Conservation (phyloP, 768 basidiomycete species). For the Tylopilus rubrobrunneus region DNA sequence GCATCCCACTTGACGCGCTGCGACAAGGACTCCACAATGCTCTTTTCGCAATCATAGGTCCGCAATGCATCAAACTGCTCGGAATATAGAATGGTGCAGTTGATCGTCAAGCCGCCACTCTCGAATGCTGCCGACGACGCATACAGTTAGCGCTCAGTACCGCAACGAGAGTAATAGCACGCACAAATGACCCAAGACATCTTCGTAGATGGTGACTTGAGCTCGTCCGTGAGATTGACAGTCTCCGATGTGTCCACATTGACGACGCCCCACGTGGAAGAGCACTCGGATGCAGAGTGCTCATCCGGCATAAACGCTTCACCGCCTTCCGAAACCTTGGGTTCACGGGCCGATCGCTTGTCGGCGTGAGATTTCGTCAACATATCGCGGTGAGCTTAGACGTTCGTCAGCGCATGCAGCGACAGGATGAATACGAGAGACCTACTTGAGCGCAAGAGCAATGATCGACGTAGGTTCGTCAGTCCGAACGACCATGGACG, state of each 20-base stretch:
- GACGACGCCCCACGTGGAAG: constrained; percentile 91
- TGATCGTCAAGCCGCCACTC: constrained; percentile 85
- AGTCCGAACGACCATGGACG: constrained; percentile 90
- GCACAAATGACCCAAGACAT: constrained; percentile 79
- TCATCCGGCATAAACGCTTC: constrained; percentile 96
- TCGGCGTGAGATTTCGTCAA: constrained; percentile 72
- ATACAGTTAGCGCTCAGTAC: constrained; percentile 6
- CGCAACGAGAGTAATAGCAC: constrained; percentile 25
- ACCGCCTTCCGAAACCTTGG: too few species aligned
- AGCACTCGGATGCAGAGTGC: constrained; percentile 72
- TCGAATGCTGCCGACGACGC: constrained; percentile 62
- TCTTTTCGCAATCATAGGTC: too few species aligned
- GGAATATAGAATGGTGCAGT: constrained; percentile 91
- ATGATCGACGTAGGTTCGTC: constrained; percentile 99
- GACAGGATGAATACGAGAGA: constrained; percentile 4
- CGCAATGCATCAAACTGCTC: constrained; percentile 96
- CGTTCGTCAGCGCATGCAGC: constrained; percentile 4
- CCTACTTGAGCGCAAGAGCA: constrained; percentile 86
- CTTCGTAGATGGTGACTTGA: constrained; percentile 71
- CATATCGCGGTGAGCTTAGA: constrained; percentile 74
- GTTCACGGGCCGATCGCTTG: too few species aligned
- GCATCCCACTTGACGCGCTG: constrained; percentile 96
- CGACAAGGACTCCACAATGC: constrained; percentile 91
- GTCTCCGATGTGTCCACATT: constrained; percentile 68
- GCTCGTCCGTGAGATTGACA: constrained; percentile 70